These are phyloP conservation scores for Pseudogymnoascus sp. DNA, from an alignment of 2,329 filamentous ascomycete species.

Conservation along the genomic window DNA sequence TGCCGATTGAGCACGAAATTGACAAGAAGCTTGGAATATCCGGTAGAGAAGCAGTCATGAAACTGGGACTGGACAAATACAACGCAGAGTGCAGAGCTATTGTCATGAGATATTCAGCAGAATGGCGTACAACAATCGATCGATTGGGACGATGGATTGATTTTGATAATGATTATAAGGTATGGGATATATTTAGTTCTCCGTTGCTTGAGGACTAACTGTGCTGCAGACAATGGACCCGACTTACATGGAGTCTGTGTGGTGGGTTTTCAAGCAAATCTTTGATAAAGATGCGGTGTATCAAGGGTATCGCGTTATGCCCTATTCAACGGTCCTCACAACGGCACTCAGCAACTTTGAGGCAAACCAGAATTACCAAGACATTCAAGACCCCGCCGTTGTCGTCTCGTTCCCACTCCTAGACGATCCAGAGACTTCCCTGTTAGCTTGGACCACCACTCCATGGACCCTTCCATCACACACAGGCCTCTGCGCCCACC, in stretches of 20 bases:
- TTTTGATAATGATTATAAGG: conserved; percentile 96
- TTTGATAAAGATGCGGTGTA: conserved; percentile 88
- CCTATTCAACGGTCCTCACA: conserved; percentile 83
- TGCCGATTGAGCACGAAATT: conserved; percentile 95
- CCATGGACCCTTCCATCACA: conserved; percentile 83
- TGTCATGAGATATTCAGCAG: conserved; percentile 80
- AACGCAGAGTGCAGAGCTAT: conserved; percentile 88
- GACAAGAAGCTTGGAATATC: conserved; percentile 92
- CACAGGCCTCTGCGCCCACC: conserved; percentile 67
- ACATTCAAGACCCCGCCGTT: conserved; percentile 82
- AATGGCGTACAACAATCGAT: conserved; percentile 86
- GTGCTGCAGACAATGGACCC: conserved; percentile 71
- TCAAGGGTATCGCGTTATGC: conserved; percentile 86
- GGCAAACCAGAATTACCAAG: conserved; percentile 89
- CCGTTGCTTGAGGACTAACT: not conserved
- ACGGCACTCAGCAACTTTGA: conserved; percentile 92
- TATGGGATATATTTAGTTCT: conserved; percentile 26
- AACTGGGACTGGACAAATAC: conserved; percentile 82
- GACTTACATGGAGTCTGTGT: conserved; percentile 91
- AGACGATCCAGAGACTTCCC: conserved; percentile 64
- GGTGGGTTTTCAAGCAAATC: conserved; percentile 95
- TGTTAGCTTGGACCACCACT: conserved; percentile 86
- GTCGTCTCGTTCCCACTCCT: conserved; percentile 82
- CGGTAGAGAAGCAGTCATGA: conserved; percentile 76
- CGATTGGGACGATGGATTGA: conserved; percentile 92